Percentiles rank a stretch among this genome's conserved stretches.
phyloP scores from a whole-genome alignment of 257 asterid genomes.

The Jaltomata sinuosa region DNA sequence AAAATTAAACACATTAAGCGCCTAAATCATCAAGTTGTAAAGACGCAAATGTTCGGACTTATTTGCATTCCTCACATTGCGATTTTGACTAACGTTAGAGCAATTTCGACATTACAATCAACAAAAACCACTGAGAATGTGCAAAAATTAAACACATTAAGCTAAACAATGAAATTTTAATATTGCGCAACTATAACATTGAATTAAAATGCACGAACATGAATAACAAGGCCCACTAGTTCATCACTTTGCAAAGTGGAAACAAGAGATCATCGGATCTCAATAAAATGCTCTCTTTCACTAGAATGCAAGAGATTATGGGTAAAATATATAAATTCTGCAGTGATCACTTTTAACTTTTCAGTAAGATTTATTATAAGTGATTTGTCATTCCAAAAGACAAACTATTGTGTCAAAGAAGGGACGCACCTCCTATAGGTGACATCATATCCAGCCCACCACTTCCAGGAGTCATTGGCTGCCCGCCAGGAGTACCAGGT shows the following conservation, averaged over 20 bases:
- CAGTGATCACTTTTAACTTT: neutral
- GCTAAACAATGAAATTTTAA: neutral
- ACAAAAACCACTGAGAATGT: neutral
- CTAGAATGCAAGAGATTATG: neutral
- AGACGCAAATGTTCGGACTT: neutral
- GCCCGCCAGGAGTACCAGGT: conserved; percentile 99
- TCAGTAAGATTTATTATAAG: neutral
- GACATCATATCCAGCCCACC: conserved; percentile 97
- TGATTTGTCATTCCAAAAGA: neutral
- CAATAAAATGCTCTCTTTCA: neutral
- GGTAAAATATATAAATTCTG: neutral
- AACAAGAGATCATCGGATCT: neutral
- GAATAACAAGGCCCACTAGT: neutral
- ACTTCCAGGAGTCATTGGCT: conserved; percentile 96
- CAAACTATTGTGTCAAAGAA: neutral
- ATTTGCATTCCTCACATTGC: neutral
- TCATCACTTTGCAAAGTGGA: neutral
- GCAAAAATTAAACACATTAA: neutral
- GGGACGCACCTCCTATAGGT: conserved; percentile 60
- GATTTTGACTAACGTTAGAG: neutral
- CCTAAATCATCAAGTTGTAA: neutral
- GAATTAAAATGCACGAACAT: neutral
- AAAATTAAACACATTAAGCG: neutral
- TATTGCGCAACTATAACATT: neutral
- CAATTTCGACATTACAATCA: neutral